A percentile compares a stretch with the other conserved stretches of the same genome.
Conservation (phyloP, 1,284 basidiomycete genomes). For the Singerocomus inundabilis region DNA sequence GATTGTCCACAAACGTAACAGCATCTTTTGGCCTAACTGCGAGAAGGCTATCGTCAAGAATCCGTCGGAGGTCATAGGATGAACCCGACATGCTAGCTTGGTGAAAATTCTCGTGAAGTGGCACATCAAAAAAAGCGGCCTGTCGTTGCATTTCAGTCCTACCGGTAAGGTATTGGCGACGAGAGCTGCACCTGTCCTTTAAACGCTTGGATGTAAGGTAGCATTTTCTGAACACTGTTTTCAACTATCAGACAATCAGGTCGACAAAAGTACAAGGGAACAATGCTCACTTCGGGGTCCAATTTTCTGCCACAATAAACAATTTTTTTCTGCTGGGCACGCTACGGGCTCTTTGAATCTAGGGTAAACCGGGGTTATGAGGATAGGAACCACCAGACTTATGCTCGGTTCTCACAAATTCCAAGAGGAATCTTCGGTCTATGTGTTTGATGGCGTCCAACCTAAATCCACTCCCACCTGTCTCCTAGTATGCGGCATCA, state of each 20-base stretch:
- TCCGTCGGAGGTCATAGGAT: slow-evolving; percentile 64
- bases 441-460: slow-evolving; percentile 90
- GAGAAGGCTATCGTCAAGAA: slow-evolving; percentile 59
- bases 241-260: neutral
- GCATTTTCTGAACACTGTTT: slow-evolving; percentile 47
- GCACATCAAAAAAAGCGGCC: slow-evolving; percentile 79
- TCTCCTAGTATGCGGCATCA: slow-evolving; percentile 49
- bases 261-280: neutral
- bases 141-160: slow-evolving; percentile 28
- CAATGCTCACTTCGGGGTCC: slow-evolving; percentile 59
- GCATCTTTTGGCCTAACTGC: slow-evolving; percentile 63
- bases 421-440: slow-evolving; percentile 60
- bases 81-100: slow-evolving; percentile 57
- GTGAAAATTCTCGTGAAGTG: slow-evolving; percentile 71
- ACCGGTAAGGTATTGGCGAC: neutral
- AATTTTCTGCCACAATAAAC: slow-evolving; percentile 75
- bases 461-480: slow-evolving; percentile 78
- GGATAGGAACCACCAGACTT: neutral
- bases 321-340: slow-evolving; percentile 46
- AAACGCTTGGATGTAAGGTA: slow-evolving; percentile 59
- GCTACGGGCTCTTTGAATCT: slow-evolving; percentile 55
- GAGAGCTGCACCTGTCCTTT: slow-evolving; percentile 52
- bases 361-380: neutral
- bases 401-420: slow-evolving; percentile 52
- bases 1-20: slow-evolving; percentile 82